Evolutionary conservation across 1,284 basidiomycete species (phyloP).

Genomic region (Trichosporon asahii): DNA sequence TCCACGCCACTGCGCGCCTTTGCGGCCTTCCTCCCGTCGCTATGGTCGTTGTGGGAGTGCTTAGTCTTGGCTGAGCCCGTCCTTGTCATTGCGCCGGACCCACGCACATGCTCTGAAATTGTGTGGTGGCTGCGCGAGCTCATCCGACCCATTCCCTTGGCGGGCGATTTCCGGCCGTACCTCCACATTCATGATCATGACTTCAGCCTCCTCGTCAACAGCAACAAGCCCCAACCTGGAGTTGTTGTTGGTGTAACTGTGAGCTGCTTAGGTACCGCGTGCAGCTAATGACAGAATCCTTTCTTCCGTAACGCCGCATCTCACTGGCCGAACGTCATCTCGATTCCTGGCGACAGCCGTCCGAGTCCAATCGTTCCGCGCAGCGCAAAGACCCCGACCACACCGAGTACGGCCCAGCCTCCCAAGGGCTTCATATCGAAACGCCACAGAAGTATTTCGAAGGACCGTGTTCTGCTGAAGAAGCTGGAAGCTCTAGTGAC

Average conservation of each 20-base stretch:
- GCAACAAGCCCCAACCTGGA: slow-evolving; percentile 77
- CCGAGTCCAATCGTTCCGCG: slow-evolving; percentile 19
- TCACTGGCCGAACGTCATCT: slow-evolving; percentile 84
- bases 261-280: slow-evolving; percentile 11
- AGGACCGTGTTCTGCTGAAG: slow-evolving; percentile 68
- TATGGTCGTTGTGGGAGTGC: slow-evolving; percentile 96
- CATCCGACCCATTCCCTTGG: slow-evolving; percentile 81
- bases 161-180: slow-evolving; percentile 85
- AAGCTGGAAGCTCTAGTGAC: slow-evolving; percentile 42
- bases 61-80: slow-evolving; percentile 83
- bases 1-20: slow-evolving; percentile 70
- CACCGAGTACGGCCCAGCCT: slow-evolving; percentile 48
- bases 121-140: slow-evolving; percentile 89
- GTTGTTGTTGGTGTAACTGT: slow-evolving; percentile 79
- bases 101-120: slow-evolving; percentile 69
- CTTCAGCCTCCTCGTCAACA: slow-evolving; percentile 69
- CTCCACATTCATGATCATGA: slow-evolving; percentile 94
- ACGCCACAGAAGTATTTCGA: slow-evolving; percentile 79
- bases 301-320: slow-evolving; percentile 82
- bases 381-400: background rate
- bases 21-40: slow-evolving; percentile 67
- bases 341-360: slow-evolving; percentile 35
- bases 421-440: slow-evolving; percentile 70
- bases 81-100: slow-evolving; percentile 76
- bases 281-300: slow-evolving; percentile 61